Percentiles rank a stretch among this genome's conserved stretches.
These are phyloP conservation scores for Fusarium pseudonygamai DNA, from an alignment of 2,329 filamentous ascomycete genomes.

Conservation along the genomic window DNA sequence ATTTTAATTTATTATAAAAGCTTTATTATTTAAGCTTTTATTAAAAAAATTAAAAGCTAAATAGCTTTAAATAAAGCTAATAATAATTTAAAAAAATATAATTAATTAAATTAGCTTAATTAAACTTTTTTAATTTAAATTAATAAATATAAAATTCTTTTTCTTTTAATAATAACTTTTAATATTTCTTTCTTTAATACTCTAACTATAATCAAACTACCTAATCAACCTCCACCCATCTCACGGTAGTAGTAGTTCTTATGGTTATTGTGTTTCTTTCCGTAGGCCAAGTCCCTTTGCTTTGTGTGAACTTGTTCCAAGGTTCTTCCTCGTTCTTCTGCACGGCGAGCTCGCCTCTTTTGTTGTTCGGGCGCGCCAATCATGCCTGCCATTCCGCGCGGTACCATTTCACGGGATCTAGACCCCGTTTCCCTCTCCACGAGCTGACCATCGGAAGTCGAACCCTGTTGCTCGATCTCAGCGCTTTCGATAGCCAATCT, in stretches of 20 bases:
- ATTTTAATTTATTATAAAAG: too few species aligned
- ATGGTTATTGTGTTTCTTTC: slow-evolving; percentile 80
- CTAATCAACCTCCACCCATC: slow-evolving; percentile 53
- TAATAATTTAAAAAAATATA: too few species aligned
- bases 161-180: neutral
- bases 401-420: slow-evolving; percentile 66
- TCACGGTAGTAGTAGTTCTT: slow-evolving; percentile 66
- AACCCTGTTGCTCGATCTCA: slow-evolving; percentile 42
- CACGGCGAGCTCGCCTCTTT: slow-evolving; percentile 72
- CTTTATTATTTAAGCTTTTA: too few species aligned
- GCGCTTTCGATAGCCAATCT: slow-evolving; percentile 68
- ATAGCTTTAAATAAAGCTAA: too few species aligned
- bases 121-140: too few species aligned
- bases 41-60: too few species aligned
- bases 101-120: too few species aligned
- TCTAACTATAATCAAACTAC: neutral
- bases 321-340: slow-evolving; percentile 75
- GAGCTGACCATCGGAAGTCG: slow-evolving; percentile 47
- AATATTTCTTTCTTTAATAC: too few species aligned
- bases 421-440: slow-evolving; percentile 51
- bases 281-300: slow-evolving; percentile 74
- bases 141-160: too few species aligned
- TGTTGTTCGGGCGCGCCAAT: slow-evolving; percentile 78
- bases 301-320: slow-evolving; percentile 69
- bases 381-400: slow-evolving; percentile 80